phyloP scores from a whole-genome alignment of 2,329 filamentous ascomycete species.

The Talaromyces islandicus region DNA sequence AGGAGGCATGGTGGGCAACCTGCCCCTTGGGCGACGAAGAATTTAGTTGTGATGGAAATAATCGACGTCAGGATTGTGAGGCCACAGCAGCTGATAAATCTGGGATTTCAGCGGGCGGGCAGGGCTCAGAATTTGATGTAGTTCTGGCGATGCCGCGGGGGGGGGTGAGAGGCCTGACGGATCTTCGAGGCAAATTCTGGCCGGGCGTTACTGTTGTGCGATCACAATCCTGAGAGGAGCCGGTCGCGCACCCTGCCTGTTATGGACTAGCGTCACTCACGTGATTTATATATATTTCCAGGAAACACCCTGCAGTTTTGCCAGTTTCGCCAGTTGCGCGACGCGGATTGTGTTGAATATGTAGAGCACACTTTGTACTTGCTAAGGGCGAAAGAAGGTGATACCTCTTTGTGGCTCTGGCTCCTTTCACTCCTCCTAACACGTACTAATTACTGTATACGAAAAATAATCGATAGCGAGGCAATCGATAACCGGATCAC shows the following conservation, averaged over 20 bases:
- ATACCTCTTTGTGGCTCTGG: no score
- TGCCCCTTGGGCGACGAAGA: conserved; percentile 20
- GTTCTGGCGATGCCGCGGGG: conserved; percentile 11
- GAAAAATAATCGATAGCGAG: no score
- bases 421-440: neutral
- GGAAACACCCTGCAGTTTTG: neutral
- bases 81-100: neutral
- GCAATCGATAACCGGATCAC: neutral
- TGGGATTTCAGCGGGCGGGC: neutral
- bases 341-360: neutral
- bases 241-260: neutral
- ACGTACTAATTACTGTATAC: no score
- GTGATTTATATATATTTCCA: neutral
- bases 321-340: neutral
- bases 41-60: conserved; percentile 1
- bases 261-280: neutral
- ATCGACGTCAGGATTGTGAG: neutral
- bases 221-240: conserved; percentile 5
- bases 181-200: conserved; percentile 11
- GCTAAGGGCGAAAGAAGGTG: no score
- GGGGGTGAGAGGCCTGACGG: conserved; percentile 10
- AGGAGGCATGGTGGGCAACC: conserved; percentile 68
- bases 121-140: neutral
- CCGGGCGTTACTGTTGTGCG: conserved; percentile 11
- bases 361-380: no score